Percentiles rank a stretch among this genome's conserved stretches.
These are phyloP conservation scores for Lagerstroemia speciosa DNA, from an alignment of 345 rosid species.

Conservation along the genomic window DNA sequence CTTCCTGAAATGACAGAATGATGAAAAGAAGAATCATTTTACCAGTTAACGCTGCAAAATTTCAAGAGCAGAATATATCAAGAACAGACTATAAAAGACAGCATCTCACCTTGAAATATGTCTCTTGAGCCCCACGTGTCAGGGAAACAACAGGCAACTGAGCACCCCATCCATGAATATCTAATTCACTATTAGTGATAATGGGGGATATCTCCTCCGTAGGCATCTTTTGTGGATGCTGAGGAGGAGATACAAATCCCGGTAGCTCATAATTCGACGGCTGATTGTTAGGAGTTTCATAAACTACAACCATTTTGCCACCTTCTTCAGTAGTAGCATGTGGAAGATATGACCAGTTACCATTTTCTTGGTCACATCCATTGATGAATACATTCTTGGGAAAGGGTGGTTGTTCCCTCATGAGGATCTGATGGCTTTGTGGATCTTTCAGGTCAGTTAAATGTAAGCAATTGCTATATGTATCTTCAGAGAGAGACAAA, in stretches of 20 bases:
- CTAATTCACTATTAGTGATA: not conserved
- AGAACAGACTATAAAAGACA: not conserved
- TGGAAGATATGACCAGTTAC: not conserved
- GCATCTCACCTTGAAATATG: not conserved
- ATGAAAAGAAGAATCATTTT: not conserved
- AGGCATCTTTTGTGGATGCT: slow-evolving; percentile 1
- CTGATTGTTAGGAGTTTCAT: not conserved
- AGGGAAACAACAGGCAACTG: too few species aligned
- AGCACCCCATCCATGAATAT: not conserved
- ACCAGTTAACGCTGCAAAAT: not conserved
- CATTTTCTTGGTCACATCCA: not conserved
- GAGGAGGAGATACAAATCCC: not conserved
- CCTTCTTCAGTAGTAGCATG: not conserved
- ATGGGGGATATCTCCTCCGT: not conserved
- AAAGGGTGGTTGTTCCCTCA: not conserved
- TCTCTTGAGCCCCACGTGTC: too few species aligned
- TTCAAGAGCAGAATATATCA: not conserved
- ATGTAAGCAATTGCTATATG: not conserved
- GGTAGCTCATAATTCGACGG: not conserved
- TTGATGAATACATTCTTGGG: not conserved
- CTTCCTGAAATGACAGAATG: not conserved
- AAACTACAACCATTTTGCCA: not conserved
- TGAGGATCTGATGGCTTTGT: not conserved
- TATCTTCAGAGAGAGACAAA: not conserved
- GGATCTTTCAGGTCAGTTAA: not conserved